phyloP scores from a whole-genome alignment of 192 early-diverging fungal species.

The Phlyctochytrium bullatum region DNA sequence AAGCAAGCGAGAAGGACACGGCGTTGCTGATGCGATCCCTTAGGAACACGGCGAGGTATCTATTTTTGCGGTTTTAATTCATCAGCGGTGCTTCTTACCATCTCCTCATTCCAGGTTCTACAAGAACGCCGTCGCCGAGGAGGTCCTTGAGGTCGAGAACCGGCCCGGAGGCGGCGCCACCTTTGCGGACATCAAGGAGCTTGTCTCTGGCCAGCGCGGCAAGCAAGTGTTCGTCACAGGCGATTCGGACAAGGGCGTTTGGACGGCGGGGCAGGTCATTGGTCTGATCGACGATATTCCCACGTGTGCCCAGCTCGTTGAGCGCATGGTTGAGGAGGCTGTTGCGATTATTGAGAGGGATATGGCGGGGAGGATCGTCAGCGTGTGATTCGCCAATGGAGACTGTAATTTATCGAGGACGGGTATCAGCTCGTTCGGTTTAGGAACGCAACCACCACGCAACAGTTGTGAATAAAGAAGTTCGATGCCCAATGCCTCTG shows the following conservation, averaged over 20 bases:
- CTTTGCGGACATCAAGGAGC: slow-evolving; percentile 66
- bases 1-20: slow-evolving; percentile 64
- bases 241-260: slow-evolving; percentile 46
- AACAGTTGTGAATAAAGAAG: too few species aligned
- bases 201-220: slow-evolving; percentile 62
- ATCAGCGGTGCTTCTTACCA: not conserved
- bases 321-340: slow-evolving; percentile 54
- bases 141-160: slow-evolving; percentile 68
- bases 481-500: too few species aligned
- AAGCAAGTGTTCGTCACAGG: slow-evolving; percentile 44
- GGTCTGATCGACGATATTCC: slow-evolving; percentile 79
- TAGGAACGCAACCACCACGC: too few species aligned
- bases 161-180: slow-evolving; percentile 54
- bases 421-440: too few species aligned
- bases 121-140: slow-evolving; percentile 64
- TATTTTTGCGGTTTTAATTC: not conserved
- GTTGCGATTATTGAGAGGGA: slow-evolving; percentile 37
- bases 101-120: slow-evolving; percentile 39
- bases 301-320: slow-evolving; percentile 62
- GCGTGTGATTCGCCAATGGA: too few species aligned
- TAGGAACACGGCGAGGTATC: slow-evolving; percentile 66
- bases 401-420: too few species aligned
- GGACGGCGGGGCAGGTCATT: slow-evolving; percentile 27
- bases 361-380: slow-evolving; percentile 26
- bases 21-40: slow-evolving; percentile 70